These are phyloP conservation scores for Zygoascus hellenicus DNA, from an alignment of 1,139 yeast genomes.

Conservation along the genomic window DNA sequence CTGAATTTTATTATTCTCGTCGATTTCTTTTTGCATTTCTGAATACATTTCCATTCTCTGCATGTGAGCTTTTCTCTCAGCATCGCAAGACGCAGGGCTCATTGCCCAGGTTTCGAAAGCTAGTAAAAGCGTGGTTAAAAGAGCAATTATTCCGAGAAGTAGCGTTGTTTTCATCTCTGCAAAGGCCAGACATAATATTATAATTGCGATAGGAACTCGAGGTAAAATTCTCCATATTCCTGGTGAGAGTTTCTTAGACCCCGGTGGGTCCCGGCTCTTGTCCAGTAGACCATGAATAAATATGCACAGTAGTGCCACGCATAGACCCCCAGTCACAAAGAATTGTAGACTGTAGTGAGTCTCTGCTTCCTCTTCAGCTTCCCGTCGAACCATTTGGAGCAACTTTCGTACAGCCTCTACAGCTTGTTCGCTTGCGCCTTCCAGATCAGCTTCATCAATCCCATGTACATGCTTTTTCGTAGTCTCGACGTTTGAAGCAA, in stretches of 20 bases:
- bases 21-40: too few relatives aligned
- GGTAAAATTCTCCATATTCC: conserved; percentile 40
- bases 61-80: neutral
- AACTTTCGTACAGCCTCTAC: conserved; percentile 6
- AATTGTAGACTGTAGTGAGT: conserved; percentile 40
- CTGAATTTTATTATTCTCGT: too few relatives aligned
- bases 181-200: conserved; percentile 42
- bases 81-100: conserved; percentile 12
- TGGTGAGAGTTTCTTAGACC: conserved; percentile 30
- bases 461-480: conserved; percentile 44
- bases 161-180: conserved; percentile 42
- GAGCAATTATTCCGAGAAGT: conserved; percentile 42
- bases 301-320: conserved; percentile 38
- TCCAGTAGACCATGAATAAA: conserved; percentile 40
- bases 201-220: conserved; percentile 32
- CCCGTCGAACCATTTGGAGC: conserved; percentile 2
- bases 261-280: conserved; percentile 36
- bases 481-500: conserved; percentile 19
- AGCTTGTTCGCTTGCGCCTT: conserved; percentile 25
- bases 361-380: conserved; percentile 27
- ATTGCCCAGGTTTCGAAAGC: conserved; percentile 17
- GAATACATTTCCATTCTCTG: neutral
- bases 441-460: conserved; percentile 41
- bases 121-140: conserved; percentile 26
- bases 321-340: conserved; percentile 47